phyloP scores from a whole-genome alignment of 2,329 filamentous ascomycete genomes.

The Penicillium sp. region DNA sequence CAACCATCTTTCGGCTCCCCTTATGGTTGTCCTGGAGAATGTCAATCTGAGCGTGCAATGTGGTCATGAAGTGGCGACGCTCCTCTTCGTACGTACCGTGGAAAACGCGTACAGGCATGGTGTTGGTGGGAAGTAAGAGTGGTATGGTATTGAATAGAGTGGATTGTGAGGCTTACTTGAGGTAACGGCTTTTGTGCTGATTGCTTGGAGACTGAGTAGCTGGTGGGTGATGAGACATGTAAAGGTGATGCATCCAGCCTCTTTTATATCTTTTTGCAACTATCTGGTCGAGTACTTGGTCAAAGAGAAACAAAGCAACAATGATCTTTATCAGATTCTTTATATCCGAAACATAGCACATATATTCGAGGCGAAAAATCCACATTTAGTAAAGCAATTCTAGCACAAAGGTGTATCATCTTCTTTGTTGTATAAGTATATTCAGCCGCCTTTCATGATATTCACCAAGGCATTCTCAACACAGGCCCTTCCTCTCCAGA shows the following conservation, averaged over 20 bases:
- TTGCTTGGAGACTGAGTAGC: background rate
- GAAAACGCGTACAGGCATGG: background rate
- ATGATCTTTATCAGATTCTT: background rate
- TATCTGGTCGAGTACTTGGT: background rate
- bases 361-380: background rate
- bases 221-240: background rate
- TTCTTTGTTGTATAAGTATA: background rate
- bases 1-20: background rate
- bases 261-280: background rate
- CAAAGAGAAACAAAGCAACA: background rate
- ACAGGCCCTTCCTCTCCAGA: constrained; percentile 30
- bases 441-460: background rate
- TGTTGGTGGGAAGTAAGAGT: background rate
- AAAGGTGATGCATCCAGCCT: background rate
- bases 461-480: constrained; percentile 29
- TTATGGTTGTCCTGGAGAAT: background rate
- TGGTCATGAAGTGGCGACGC: background rate
- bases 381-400: background rate
- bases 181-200: background rate
- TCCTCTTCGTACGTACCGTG: constrained; percentile 6
- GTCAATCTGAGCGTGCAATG: constrained; percentile 3
- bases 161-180: background rate
- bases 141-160: background rate
- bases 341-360: background rate
- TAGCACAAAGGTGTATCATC: background rate